These are phyloP conservation scores for Ophiocordyceps unilateralis DNA, from an alignment of 2,329 filamentous ascomycete genomes.

Conservation along the genomic window DNA sequence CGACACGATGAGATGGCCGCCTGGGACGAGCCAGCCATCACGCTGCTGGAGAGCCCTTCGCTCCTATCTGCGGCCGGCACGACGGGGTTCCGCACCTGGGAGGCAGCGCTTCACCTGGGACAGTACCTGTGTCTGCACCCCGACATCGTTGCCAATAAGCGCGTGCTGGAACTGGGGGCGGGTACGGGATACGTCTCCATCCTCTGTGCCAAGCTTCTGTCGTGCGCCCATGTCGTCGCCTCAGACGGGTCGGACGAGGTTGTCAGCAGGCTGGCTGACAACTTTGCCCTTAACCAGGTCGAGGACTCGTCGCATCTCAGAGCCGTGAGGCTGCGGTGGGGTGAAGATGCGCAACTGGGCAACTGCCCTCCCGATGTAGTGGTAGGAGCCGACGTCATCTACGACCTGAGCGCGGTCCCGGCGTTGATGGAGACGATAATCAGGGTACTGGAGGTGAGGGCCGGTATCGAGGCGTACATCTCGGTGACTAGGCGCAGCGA, in stretches of 20 bases:
- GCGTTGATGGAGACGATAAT: conserved; percentile 46
- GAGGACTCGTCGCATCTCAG: conserved; percentile 27
- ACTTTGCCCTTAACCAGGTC: conserved; percentile 50
- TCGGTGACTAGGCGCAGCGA: conserved; percentile 55
- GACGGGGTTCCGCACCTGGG: conserved; percentile 67
- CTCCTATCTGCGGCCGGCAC: conserved; percentile 56
- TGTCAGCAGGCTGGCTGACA: conserved; percentile 48
- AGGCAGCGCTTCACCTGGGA: conserved; percentile 58
- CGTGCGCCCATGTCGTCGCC: conserved; percentile 40
- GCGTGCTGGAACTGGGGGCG: conserved; percentile 54
- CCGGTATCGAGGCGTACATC: conserved; percentile 42
- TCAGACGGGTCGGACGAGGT: conserved; percentile 64
- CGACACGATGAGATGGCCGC: conserved; percentile 2
- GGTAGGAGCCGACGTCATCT: conserved; percentile 64
- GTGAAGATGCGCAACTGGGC: conserved; percentile 36
- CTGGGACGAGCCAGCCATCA: conserved; percentile 22
- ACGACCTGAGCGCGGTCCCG: conserved; percentile 47
- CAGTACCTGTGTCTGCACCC: conserved; percentile 42
- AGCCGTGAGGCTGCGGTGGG: conserved; percentile 46
- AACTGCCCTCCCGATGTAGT: conserved; percentile 46
- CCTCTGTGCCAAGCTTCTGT: conserved; percentile 51
- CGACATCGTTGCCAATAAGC: conserved; percentile 30
- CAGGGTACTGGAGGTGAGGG: conserved; percentile 41
- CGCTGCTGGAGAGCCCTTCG: conserved; percentile 49
- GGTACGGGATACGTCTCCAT: conserved; percentile 64